Base-by-base conservation (phyloP, 495 filamentous ascomycete genomes). In the Letharia lupina region DNA sequence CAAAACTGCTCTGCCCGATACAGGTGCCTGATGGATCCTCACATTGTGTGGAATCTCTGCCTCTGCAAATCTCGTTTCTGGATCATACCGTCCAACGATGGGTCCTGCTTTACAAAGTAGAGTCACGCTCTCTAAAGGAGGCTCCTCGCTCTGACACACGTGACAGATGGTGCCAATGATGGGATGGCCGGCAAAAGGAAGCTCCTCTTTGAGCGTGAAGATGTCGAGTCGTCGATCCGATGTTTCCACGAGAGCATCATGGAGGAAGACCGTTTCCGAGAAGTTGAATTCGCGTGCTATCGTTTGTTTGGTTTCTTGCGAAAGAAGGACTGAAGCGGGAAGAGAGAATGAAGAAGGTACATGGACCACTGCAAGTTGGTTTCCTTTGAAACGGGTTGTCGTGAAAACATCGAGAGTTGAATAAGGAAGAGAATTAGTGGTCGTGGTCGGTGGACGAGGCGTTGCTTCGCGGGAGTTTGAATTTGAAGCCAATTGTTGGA, bases 241-340 rank as follows among this genome's bases (percentile, higher is more conserved):
- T 33, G 58, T 15, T 28, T 58, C 42, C 10, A 37, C 31, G 54
- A 37, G 8, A 42, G 68, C 63, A 18, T 80, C 77, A 72, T 91
- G 84, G 18, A 94, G 75, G 75, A 93, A 96, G 62, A 92, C 87
- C 1, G 86, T 93, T 71, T 94, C 91, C 6, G 89, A 91, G 69
- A 91, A 81, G 68, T 93, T 93, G 86, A 94, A 94, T 75, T 96
- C 91, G 41, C 73, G 70, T 4, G 90, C 84, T 45, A 95, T 87
- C 54, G 69, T 74, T 75, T 87, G 88, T 70, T 89, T 89, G 65
- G 80, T 76, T 0, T 76, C 73, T 67, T 86, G 83, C 13, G 73
- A 71, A 63, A 85, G 69, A 31, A 69, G 73, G 28, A 71, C 47
- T 45, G 45, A 48, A 33, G 64, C 52, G 2, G 0, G 74, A 45